Percentiles rank a stretch among this genome's conserved stretches.
phyloP scores from a whole-genome alignment of 495 filamentous ascomycete species.

The Astrocystis sublimbata region DNA sequence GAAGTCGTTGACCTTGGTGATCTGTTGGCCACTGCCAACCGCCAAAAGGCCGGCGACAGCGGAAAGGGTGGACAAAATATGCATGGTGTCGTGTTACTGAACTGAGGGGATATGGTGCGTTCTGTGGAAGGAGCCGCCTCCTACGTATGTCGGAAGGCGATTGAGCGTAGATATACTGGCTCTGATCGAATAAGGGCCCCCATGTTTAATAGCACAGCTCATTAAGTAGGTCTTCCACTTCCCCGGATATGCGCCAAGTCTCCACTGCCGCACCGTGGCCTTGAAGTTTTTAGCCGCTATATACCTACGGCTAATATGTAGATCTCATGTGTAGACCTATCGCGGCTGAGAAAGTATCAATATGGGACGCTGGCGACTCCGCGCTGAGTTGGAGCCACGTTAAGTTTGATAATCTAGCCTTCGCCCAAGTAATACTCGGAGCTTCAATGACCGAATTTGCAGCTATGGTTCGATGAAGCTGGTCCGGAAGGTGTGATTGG shows the following conservation, averaged over 20 bases:
- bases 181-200: neutral
- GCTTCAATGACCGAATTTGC: slow-evolving; percentile 4
- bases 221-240: neutral
- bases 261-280: slow-evolving; percentile 8
- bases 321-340: neutral
- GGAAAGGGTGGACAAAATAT: slow-evolving; percentile 35
- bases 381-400: slow-evolving; percentile 4
- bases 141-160: neutral
- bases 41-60: slow-evolving; percentile 34
- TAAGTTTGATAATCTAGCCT: slow-evolving; percentile 9
- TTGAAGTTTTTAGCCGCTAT: slow-evolving; percentile 16
- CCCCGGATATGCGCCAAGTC: slow-evolving; percentile 11
- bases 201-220: neutral
- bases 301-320: slow-evolving; percentile 14
- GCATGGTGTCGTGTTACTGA: slow-evolving; percentile 33
- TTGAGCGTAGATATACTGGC: neutral
- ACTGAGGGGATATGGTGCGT: neutral
- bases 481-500: neutral
- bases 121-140: neutral
- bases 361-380: slow-evolving; percentile 5
- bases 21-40: slow-evolving; percentile 33
- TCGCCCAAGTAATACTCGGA: slow-evolving; percentile 1
- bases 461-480: neutral
- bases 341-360: slow-evolving; percentile 8
- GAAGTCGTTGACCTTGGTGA: slow-evolving; percentile 44